Percentiles rank a stretch among this genome's conserved stretches.
phyloP scores from a whole-genome alignment of 108 stramenopile genomes.

The Conticribra guillardii region DNA sequence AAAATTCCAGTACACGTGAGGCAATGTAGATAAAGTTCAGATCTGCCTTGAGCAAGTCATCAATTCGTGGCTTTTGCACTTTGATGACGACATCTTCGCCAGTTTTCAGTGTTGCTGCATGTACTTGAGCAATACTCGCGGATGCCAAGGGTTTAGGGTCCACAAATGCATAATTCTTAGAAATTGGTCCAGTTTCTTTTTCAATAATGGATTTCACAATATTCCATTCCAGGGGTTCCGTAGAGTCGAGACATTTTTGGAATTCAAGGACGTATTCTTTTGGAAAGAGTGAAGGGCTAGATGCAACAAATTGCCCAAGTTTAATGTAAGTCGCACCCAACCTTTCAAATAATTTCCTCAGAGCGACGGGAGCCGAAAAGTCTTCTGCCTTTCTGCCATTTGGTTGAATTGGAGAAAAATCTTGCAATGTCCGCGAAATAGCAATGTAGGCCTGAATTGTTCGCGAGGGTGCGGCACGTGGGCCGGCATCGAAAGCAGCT shows the following conservation, averaged over 20 bases:
- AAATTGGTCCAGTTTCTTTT: slow-evolving; percentile 78
- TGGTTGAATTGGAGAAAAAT: slow-evolving; percentile 66
- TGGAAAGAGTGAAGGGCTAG: slow-evolving; percentile 93
- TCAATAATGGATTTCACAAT: slow-evolving; percentile 86
- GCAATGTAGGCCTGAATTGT: slow-evolving; percentile 84
- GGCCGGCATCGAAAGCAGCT: slow-evolving; percentile 81
- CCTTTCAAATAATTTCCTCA: slow-evolving; percentile 88
- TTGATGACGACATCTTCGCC: slow-evolving; percentile 96
- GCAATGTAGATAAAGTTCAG: slow-evolving; percentile 92
- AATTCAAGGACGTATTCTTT: slow-evolving; percentile 94
- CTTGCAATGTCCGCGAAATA: slow-evolving; percentile 67
- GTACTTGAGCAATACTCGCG: slow-evolving; percentile 94
- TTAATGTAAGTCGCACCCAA: slow-evolving; percentile 97
- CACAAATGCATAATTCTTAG: slow-evolving; percentile 68
- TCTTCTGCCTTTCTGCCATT: slow-evolving; percentile 37
- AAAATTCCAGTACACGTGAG: slow-evolving; percentile 85
- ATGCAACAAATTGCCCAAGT: slow-evolving; percentile 95
- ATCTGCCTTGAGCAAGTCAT: slow-evolving; percentile 89
- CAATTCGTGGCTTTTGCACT: slow-evolving; percentile 95
- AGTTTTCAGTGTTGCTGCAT: slow-evolving; percentile 82
- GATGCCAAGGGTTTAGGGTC: slow-evolving; percentile 87
- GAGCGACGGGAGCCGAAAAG: slow-evolving; percentile 68
- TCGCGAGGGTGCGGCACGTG: slow-evolving; percentile 75
- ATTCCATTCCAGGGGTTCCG: slow-evolving; percentile 84
- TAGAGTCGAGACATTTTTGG: slow-evolving; percentile 93